A percentile compares a stretch with the other conserved stretches of the same genome.
These are phyloP conservation scores for Cutaneotrichosporon spelunceum DNA, from an alignment of 1,284 basidiomycete species.

Conservation along the genomic window DNA sequence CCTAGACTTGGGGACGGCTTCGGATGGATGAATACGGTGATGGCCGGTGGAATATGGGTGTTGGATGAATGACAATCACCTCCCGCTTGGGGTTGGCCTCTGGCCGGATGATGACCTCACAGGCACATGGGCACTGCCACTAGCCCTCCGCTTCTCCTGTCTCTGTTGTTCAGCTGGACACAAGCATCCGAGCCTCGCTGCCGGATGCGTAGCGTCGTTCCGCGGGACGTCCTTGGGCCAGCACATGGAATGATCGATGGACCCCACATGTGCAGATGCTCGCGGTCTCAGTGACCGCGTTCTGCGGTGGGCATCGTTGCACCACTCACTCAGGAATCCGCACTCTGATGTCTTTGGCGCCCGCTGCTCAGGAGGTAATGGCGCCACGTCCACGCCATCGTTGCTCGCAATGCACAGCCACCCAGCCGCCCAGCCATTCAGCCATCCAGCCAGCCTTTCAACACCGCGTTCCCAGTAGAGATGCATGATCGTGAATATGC, in stretches of 20 bases:
- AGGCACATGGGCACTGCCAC: not conserved
- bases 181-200: not conserved
- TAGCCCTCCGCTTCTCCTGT: not conserved
- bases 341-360: not conserved
- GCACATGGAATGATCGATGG: not conserved
- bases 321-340: not conserved
- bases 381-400: not conserved
- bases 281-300: not conserved
- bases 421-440: not conserved
- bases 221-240: not conserved
- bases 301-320: not conserved
- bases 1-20: not conserved
- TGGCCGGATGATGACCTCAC: not conserved
- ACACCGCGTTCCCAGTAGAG: not conserved
- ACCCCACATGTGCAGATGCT: not conserved
- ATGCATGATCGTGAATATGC: slow-evolving; percentile 2
- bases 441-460: not conserved
- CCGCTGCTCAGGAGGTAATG: not conserved
- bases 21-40: not conserved
- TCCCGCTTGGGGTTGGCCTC: not conserved
- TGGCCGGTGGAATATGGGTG: not conserved
- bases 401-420: not conserved
- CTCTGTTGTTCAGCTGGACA: not conserved
- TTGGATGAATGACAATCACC: not conserved
- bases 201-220: not conserved